Evolutionary conservation across 495 filamentous ascomycete genomes (phyloP).

Genomic region (Xylaria sp.): DNA sequence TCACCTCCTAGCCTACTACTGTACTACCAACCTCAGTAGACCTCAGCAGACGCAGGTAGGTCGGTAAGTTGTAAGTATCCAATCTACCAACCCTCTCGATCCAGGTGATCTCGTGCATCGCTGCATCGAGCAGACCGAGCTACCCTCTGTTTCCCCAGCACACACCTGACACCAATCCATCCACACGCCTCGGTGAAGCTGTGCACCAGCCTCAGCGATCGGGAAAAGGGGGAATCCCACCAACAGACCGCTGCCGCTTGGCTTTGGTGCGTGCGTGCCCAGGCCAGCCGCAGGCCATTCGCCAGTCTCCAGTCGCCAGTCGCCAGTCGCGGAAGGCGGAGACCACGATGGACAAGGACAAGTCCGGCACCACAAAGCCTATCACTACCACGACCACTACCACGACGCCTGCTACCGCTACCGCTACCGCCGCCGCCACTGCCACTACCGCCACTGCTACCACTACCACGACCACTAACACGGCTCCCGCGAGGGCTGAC

Average conservation of each 20-base stretch:
- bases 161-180: slow-evolving; percentile 23
- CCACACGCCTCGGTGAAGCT: slow-evolving; percentile 29
- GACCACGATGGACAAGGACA: slow-evolving; percentile 29
- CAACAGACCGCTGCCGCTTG: slow-evolving; percentile 24
- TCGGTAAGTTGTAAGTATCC: too few species aligned
- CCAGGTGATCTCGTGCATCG: slow-evolving; percentile 26
- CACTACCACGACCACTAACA: slow-evolving; percentile 2
- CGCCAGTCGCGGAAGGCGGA: slow-evolving; percentile 19
- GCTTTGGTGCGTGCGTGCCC: slow-evolving; percentile 14
- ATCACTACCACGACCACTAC: not conserved
- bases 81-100: slow-evolving; percentile 4
- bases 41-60: too few species aligned
- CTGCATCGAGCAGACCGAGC: slow-evolving; percentile 25
- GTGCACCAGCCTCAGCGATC: slow-evolving; percentile 9
- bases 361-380: slow-evolving; percentile 21
- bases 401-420: not conserved
- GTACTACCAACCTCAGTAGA: too few species aligned
- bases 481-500: slow-evolving; percentile 13
- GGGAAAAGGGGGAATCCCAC: slow-evolving; percentile 3
- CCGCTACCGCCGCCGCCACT: not conserved
- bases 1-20: too few species aligned
- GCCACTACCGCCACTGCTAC: not conserved
- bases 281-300: slow-evolving; percentile 14
- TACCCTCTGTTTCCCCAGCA: slow-evolving; percentile 25
- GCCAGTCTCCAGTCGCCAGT: too few species aligned